phyloP scores from a whole-genome alignment of 192 early-diverging fungal species.

The Gamsiella multidivaricata region DNA sequence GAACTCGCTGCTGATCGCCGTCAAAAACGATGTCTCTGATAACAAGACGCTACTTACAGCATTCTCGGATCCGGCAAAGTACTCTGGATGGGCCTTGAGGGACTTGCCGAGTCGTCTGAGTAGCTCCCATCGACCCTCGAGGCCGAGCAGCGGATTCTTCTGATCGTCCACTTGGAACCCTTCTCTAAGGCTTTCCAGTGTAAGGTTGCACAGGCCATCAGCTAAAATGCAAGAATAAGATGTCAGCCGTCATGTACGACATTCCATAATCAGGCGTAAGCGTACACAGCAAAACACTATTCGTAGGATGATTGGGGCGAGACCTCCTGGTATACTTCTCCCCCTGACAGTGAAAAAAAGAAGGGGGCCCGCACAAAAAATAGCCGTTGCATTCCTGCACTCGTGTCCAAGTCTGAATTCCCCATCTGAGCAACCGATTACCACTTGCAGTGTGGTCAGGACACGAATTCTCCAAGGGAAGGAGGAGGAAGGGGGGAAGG shows the following conservation, averaged over 20 bases:
- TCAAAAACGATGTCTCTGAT: no score
- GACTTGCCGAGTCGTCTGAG: conserved; percentile 73
- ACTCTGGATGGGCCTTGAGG: conserved; percentile 61
- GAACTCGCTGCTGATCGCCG: no score
- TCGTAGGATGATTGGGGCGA: no score
- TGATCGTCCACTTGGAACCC: conserved; percentile 83
- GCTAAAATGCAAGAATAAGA: conserved; percentile 46
- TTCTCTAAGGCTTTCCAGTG: conserved; percentile 57
- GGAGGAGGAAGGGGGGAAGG: no score
- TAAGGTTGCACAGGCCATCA: conserved; percentile 62
- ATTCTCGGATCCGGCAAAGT: conserved; percentile 63
- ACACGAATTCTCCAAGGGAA: no score
- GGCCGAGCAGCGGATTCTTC: conserved; percentile 83
- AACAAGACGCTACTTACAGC: no score
- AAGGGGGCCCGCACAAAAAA: background rate
- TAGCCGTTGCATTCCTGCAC: conserved; percentile 1
- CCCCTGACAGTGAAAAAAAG: background rate
- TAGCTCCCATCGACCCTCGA: conserved; percentile 78
- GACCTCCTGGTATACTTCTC: no score
- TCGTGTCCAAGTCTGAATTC: no score
- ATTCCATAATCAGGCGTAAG: background rate
- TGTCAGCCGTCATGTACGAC: background rate
- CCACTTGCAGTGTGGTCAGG: no score
- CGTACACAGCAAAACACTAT: background rate
- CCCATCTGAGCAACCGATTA: conserved; percentile 4